These are phyloP conservation scores for Theobroma cacao DNA, from an alignment of 345 rosid species.

Conservation along the genomic window DNA sequence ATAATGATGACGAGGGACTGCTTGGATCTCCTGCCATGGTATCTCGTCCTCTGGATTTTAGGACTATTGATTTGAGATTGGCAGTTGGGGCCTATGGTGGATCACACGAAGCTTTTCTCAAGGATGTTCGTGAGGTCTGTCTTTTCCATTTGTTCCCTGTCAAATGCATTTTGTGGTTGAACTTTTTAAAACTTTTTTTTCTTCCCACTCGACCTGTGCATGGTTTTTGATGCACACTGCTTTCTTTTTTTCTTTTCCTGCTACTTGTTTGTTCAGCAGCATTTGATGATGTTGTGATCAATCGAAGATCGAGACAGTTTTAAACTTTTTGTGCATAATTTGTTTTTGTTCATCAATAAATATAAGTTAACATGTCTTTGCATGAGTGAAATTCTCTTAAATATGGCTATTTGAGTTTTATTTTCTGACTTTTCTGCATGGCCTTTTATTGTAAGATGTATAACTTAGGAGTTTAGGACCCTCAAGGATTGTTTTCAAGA, in stretches of 20 bases:
- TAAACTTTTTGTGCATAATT: background rate
- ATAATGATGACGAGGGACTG: constrained; percentile 93
- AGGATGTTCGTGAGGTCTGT: constrained; percentile 93
- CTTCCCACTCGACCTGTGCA: background rate
- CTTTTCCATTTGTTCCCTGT: background rate
- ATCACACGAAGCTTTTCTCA: constrained; percentile 84
- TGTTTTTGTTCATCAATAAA: background rate
- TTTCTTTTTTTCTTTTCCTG: background rate
- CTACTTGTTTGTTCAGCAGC: background rate
- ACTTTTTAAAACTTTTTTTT: background rate
- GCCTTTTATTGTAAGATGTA: background rate
- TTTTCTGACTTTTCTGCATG: background rate
- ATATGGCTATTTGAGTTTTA: background rate
- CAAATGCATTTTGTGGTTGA: constrained; percentile 1
- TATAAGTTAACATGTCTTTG: background rate
- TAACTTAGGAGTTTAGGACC: background rate
- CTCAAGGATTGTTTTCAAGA: background rate
- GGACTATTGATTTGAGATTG: constrained; percentile 94
- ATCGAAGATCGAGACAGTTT: background rate
- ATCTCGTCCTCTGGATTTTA: constrained; percentile 90
- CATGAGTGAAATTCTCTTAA: background rate
- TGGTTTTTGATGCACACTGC: background rate
- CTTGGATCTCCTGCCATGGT: constrained; percentile 98
- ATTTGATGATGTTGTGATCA: background rate
- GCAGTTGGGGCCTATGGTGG: constrained; percentile 86